Conservation (phyloP, 352 stramenopile genomes). For the Phytophthora megakarya region DNA sequence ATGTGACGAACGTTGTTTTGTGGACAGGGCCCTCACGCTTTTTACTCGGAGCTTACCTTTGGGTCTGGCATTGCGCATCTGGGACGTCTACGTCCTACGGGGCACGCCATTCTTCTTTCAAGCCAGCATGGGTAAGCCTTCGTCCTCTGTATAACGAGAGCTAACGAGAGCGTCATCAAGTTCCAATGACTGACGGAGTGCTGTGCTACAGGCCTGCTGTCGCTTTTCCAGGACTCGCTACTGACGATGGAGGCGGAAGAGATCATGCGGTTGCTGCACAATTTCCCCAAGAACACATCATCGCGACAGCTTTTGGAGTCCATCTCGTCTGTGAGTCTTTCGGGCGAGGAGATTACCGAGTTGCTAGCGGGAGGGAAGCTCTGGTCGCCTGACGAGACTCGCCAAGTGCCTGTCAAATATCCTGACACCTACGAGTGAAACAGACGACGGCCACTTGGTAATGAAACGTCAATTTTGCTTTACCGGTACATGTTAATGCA, state of each 20-base stretch:
- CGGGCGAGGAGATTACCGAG: slow-evolving; percentile 68
- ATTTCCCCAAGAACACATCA: slow-evolving; percentile 64
- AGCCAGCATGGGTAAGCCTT: slow-evolving; percentile 72
- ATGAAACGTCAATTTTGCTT: slow-evolving; percentile 23
- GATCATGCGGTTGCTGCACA: slow-evolving; percentile 82
- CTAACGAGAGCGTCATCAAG: not conserved
- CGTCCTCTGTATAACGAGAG: not conserved
- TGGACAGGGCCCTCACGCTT: slow-evolving; percentile 70
- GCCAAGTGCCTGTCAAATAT: slow-evolving; percentile 68
- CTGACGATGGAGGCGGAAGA: slow-evolving; percentile 76
- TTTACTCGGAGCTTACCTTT: slow-evolving; percentile 81
- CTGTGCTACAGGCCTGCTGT: slow-evolving; percentile 55
- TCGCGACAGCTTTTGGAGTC: slow-evolving; percentile 67
- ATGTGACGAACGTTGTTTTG: slow-evolving; percentile 5
- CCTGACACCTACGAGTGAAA: slow-evolving; percentile 76
- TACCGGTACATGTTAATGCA: too few species aligned
- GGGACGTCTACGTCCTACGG: slow-evolving; percentile 83
- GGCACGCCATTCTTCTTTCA: slow-evolving; percentile 89
- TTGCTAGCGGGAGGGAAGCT: slow-evolving; percentile 70
- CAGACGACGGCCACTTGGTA: slow-evolving; percentile 13
- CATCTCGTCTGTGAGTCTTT: slow-evolving; percentile 71
- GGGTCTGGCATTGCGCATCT: slow-evolving; percentile 74
- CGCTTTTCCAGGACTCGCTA: slow-evolving; percentile 72
- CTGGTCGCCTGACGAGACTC: slow-evolving; percentile 77
- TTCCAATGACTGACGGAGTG: slow-evolving; percentile 9